Conservation (phyloP, 768 basidiomycete genomes). For the Lactarius tabidus region DNA sequence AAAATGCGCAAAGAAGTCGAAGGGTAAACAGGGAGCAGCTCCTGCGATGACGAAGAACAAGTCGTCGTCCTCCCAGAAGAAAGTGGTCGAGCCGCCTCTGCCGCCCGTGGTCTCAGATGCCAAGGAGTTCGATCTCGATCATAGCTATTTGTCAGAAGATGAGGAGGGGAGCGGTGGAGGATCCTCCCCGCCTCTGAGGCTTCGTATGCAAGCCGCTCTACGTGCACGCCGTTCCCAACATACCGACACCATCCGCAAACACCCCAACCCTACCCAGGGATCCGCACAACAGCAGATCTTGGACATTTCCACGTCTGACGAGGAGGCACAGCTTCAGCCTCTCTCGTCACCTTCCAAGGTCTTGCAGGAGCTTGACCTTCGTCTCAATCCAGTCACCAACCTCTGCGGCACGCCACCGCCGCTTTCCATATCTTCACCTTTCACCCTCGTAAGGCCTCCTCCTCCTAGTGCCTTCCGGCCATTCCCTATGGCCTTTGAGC, state of each 20-base stretch:
- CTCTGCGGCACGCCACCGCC: background rate
- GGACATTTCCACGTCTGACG: too few species aligned
- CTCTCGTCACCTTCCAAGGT: slow-evolving; percentile 18
- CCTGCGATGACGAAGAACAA: background rate
- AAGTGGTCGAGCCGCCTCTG: background rate
- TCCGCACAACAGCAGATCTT: too few species aligned
- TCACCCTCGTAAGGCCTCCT: background rate
- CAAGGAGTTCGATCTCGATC: too few species aligned
- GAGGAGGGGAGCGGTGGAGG: slow-evolving; percentile 1
- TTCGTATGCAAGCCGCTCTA: background rate
- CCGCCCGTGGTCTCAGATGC: too few species aligned
- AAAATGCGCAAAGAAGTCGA: slow-evolving; percentile 15
- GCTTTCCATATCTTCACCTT: background rate
- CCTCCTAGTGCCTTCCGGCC: background rate
- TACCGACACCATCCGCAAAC: too few species aligned
- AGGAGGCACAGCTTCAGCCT: too few species aligned
- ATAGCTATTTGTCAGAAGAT: slow-evolving; percentile 9
- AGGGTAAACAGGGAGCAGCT: background rate
- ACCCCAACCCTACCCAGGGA: too few species aligned
- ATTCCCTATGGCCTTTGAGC: slow-evolving; percentile 14
- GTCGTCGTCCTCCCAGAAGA: background rate
- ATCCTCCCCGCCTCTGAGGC: background rate
- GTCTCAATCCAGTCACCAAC: background rate
- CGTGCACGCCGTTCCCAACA: too few species aligned
- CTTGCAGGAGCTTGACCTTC: slow-evolving; percentile 1